Evolutionary conservation across 805 yeast genomes (phyloP), one percentile per base, ranked within the genome.

Genomic region (Nakazawaea laoshanensis): DNA sequence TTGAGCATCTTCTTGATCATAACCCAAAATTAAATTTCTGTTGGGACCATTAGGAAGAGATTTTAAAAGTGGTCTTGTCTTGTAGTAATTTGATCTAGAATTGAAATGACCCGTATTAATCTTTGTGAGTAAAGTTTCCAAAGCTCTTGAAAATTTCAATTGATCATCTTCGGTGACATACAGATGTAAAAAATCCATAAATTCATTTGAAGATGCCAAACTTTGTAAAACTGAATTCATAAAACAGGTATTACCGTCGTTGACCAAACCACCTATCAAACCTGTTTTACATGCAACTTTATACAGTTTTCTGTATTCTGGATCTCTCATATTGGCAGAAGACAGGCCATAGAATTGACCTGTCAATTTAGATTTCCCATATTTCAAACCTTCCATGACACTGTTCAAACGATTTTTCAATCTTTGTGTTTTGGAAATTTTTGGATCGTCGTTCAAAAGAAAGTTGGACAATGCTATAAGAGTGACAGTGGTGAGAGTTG

Each of bases 1-100:
- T 55, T 88, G 96, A 0, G 96, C 96, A 59, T 88, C 97, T 53
- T 88, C 96, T 57, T 88, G 97, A 48, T 84, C 86, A 50, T 85
- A 85, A 2, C 96, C 92, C 35, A 75, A 56, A 45, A 87, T 75
- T 39, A 86, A 70, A 49, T 78, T 79, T 48, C 76, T 81, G 44
- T 77, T 78, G 10, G 92, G 88, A 0, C 85, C 82, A 47, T 80
- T 79, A 6, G 36, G 29, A 85, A 83, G 79, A 4, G 72, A 69
- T 47, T 70, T 76, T 33, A 82, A 52, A 28, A 83, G 54, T 11
- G 65, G 63, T 36, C 63, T 69, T 0, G 92, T 77, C 43, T 70
- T 75, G 43, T 74, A 81, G 30, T 71, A 74, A 39, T 73, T 79
- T 2, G 77, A 68, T 38, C 61, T 59, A n/a, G n/a, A n/a, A 20